Base-by-base conservation (phyloP, 148 eudicot genomes). In the Fagopyrum homotropicum region DNA sequence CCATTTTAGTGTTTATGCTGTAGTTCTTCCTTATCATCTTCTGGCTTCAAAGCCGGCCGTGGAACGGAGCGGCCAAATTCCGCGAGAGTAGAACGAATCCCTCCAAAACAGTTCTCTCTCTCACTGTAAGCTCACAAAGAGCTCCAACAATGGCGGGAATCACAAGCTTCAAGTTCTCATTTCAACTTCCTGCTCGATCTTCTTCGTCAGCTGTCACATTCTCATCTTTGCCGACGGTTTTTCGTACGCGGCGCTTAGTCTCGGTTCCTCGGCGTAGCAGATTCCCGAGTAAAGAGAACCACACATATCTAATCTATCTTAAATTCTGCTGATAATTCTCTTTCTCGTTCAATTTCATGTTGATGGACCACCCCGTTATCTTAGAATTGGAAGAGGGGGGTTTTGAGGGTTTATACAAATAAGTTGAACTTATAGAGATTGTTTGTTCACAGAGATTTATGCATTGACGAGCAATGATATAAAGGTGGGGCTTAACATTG, bases 381-480 rank as follows among this genome's bases (percentile, higher is more conserved):
- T 17, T n/a, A 4, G 26, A n/a, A 35, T 51, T 50, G 22, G 9
- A 40, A 10, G 44, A 45, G 10, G 26, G 66, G 8, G 49, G 9
- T 52, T 3, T 44, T 22, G 4, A 22, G 35, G 4, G 45, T 77
- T 9, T 68, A 16, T 69, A 10, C 30, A 56, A 1, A 3, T 6
- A n/a, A n/a, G 4, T 19, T 64, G 50, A 19, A 19, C 29, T n/a
- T 6, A 14, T 10, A 5, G 7, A n/a, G 52, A 16, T 63, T 16
- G 46, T 46, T 5, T 59, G 29, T 61, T 73, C 64, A 66, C 88
- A 94, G 98, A 51, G 79, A 89, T 94, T 66, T 89, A 79, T 85
- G 98, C 97, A 9, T 77, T 84, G 70, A 84, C 90, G 19, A 91
- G 98, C 77, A 94, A 94, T 81, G 97, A 94, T 78, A 94, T 94